Conservation (phyloP, 2,329 filamentous ascomycete genomes). For the Fusarium hostae region DNA sequence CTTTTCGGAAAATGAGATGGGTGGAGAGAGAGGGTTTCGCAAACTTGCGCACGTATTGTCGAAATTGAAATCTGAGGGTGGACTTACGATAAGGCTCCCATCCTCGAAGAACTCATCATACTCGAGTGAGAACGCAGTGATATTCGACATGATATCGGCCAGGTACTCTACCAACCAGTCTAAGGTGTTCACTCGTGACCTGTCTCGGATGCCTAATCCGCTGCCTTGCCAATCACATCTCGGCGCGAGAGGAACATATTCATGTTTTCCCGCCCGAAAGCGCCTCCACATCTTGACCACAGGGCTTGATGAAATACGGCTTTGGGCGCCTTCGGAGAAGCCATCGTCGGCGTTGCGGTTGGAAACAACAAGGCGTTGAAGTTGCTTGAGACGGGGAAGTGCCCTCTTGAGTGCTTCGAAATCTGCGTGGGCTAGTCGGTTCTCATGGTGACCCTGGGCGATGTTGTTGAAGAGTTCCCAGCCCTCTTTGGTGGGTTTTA, state of each 20-base stretch:
- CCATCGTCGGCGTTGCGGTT: background rate
- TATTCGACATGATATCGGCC: background rate
- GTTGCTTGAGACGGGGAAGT: background rate
- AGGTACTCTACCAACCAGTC: background rate
- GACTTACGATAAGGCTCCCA: background rate
- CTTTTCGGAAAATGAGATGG: no score
- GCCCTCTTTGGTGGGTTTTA: background rate
- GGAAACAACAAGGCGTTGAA: background rate
- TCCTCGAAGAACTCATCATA: background rate
- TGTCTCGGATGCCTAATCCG: background rate
- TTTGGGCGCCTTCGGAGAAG: background rate
- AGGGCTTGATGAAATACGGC: background rate
- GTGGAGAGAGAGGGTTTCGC: no score
- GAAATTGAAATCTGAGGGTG: background rate
- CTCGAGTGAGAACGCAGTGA: no score
- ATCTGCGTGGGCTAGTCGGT: background rate
- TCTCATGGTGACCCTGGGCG: background rate
- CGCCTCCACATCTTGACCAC: background rate
- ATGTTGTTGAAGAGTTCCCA: background rate
- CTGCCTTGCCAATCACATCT: background rate
- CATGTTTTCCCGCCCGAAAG: fast-evolving
- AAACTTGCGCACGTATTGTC: background rate
- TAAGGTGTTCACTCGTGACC: background rate
- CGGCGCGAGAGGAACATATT: background rate
- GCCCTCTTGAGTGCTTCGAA: background rate